Base-by-base conservation (phyloP, 2,329 filamentous ascomycete genomes). In the Hortaea sp. region DNA sequence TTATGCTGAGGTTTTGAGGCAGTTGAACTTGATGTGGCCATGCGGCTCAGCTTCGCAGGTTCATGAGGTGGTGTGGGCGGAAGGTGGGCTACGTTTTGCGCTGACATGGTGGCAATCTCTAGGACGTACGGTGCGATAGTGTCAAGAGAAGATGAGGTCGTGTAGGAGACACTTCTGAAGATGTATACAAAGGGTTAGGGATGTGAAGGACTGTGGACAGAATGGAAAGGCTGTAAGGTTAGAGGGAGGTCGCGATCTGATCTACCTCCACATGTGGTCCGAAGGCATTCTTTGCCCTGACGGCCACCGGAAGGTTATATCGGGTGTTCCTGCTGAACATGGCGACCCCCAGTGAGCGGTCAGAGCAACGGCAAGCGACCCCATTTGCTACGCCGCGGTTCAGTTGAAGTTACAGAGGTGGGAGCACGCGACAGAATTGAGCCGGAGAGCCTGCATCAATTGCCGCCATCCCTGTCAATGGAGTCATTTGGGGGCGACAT, bases 1-100 rank as follows among this genome's bases (percentile, higher is more conserved):
- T 70, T 66, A 48, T 69, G 65, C 50, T 58, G 39, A n/a, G 31
- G n/a, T 12, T 12, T 6, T 39, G 30, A 7, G 5, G 47, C 7
- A 11, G n/a, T 7, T 31, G 35, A n/a, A n/a, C 7, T 35, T 13
- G 46, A 6, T n/a, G 20, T 20, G 29, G 30, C 28, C 10, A 27
- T 42, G 32, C 31, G 29, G 34, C 9, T 46, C 30, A 28, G 7
- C 27, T 10, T 7, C 29, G 29, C 20, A 7, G 28, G 35, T 34
- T 48, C 46, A 9, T n/a, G 37, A 7, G 46, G 46, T 9, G 46
- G 46, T 6, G 46, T 48, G n/a, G 46, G 46, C n/a, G 46, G 46
- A 35, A 44, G 46, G 13, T 48, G 35, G 29, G 32, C 34, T 5
- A 43, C 34, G 43, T 45, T 44, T 35, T 35, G 32, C 32, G 32